phyloP scores from a whole-genome alignment of 2,329 filamentous ascomycete genomes.

The Aspergillus intermedius region DNA sequence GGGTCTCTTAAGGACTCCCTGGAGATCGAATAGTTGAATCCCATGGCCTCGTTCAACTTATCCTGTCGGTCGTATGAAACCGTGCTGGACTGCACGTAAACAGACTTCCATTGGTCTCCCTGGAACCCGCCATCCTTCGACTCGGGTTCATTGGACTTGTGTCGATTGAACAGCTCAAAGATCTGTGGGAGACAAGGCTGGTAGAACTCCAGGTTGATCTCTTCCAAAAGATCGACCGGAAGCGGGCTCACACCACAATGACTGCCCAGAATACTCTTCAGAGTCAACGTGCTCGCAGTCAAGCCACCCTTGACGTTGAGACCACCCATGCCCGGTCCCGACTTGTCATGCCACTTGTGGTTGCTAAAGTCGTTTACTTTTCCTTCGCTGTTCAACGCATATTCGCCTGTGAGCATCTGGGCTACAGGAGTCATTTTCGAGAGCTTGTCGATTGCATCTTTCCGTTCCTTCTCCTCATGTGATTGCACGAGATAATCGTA shows the following conservation, averaged over 20 bases:
- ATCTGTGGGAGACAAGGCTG: conserved; percentile 37
- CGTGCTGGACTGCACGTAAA: conserved; percentile 35
- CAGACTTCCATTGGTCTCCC: conserved; percentile 26
- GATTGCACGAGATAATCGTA: conserved; percentile 28
- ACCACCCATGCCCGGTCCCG: conserved; percentile 22
- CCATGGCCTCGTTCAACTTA: conserved; percentile 29
- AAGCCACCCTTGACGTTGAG: conserved; percentile 33
- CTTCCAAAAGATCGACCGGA: conserved; percentile 36
- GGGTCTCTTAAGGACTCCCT: conserved; percentile 21
- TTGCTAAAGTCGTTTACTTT: conserved; percentile 14
- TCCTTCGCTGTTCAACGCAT: conserved; percentile 24
- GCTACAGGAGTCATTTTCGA: conserved; percentile 24
- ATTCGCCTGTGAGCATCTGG: conserved; percentile 32
- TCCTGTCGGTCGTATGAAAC: conserved; percentile 35
- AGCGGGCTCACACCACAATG: conserved; percentile 37
- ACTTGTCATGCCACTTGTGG: conserved; percentile 15
- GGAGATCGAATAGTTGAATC: conserved; percentile 25
- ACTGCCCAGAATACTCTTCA: conserved; percentile 34
- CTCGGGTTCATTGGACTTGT: conserved; percentile 11
- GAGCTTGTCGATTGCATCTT: conserved; percentile 21
- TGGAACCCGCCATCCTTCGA: conserved; percentile 7
- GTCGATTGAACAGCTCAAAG: conserved; percentile 30
- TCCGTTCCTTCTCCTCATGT: conserved; percentile 14
- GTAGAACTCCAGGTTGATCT: conserved; percentile 30
- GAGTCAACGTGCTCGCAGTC: conserved; percentile 33